Percentiles rank a stretch among this genome's conserved stretches.
Conservation (phyloP, 2,329 filamentous ascomycete genomes). For the Xylaria hypoxylon region DNA sequence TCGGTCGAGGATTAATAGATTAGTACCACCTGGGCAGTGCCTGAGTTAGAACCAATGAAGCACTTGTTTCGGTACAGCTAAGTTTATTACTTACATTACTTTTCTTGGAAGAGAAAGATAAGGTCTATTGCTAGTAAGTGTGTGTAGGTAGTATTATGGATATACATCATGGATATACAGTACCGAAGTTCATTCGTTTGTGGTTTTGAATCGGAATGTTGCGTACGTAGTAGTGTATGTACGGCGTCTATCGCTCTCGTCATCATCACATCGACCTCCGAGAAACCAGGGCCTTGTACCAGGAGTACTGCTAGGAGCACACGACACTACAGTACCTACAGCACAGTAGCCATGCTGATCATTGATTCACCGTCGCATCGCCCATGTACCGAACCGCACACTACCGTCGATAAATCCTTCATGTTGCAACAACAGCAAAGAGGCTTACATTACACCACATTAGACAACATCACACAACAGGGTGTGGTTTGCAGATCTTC, state of each 20-base stretch:
- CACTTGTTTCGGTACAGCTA: slow-evolving; percentile 17
- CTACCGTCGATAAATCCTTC: background rate
- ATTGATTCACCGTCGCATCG: background rate
- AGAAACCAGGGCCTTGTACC: too few species aligned
- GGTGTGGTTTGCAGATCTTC: slow-evolving; percentile 37
- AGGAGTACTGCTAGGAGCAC: too few species aligned
- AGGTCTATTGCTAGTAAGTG: slow-evolving; percentile 6
- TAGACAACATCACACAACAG: slow-evolving; percentile 11
- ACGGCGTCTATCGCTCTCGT: slow-evolving; percentile 10
- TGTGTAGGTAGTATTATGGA: too few species aligned
- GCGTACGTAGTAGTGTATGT: too few species aligned
- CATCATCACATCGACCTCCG: background rate
- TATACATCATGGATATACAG: too few species aligned
- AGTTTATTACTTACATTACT: slow-evolving; percentile 15
- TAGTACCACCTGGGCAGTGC: too few species aligned
- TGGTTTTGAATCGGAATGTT: too few species aligned
- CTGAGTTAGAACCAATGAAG: slow-evolving; percentile 7
- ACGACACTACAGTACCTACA: too few species aligned
- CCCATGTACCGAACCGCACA: background rate
- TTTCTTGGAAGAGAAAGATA: background rate
- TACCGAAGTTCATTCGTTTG: too few species aligned
- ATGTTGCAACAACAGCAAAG: slow-evolving; percentile 17
- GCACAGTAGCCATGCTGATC: background rate
- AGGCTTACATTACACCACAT: slow-evolving; percentile 1
- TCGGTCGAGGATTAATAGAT: too few species aligned